Conservation (phyloP, 306 rosid genomes). For the Cicer pinnatifidum region DNA sequence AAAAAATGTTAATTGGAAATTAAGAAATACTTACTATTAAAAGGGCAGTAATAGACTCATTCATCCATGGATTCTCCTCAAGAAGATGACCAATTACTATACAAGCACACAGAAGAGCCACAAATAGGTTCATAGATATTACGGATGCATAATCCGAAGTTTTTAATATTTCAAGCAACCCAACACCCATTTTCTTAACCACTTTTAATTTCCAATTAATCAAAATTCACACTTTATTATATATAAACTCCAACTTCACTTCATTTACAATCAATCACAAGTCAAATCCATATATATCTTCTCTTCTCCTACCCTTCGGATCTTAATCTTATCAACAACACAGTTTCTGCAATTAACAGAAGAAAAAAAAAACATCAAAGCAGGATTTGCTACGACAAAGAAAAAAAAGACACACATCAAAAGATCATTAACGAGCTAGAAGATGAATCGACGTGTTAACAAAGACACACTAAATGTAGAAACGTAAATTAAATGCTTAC, state of each 20-base stretch:
- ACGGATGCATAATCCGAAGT: slow-evolving; percentile 88
- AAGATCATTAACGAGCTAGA: background rate
- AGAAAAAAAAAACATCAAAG: background rate
- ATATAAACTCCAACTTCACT: slow-evolving; percentile 28
- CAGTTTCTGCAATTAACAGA: slow-evolving; percentile 50
- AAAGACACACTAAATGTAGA: background rate
- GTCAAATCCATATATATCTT: slow-evolving; percentile 25
- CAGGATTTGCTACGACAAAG: background rate
- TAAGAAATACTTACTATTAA: slow-evolving; percentile 60
- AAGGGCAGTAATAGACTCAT: slow-evolving; percentile 94
- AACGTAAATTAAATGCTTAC: slow-evolving; percentile 23
- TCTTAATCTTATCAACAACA: slow-evolving; percentile 37
- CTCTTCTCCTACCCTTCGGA: slow-evolving; percentile 28
- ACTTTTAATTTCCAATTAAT: background rate
- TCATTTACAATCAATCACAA: slow-evolving; percentile 12
- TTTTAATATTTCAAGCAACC: slow-evolving; percentile 52
- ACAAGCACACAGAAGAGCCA: slow-evolving; percentile 90
- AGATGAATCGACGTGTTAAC: slow-evolving; percentile 9
- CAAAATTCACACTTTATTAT: slow-evolving; percentile 21
- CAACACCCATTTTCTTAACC: slow-evolving; percentile 57
- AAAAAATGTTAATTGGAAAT: background rate
- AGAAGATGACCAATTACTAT: slow-evolving; percentile 96
- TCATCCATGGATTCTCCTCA: slow-evolving; percentile 92
- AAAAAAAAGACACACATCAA: background rate
- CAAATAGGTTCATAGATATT: slow-evolving; percentile 85